phyloP scores from a whole-genome alignment of 2,329 filamentous ascomycete species.

The Didymellaceae sp. region DNA sequence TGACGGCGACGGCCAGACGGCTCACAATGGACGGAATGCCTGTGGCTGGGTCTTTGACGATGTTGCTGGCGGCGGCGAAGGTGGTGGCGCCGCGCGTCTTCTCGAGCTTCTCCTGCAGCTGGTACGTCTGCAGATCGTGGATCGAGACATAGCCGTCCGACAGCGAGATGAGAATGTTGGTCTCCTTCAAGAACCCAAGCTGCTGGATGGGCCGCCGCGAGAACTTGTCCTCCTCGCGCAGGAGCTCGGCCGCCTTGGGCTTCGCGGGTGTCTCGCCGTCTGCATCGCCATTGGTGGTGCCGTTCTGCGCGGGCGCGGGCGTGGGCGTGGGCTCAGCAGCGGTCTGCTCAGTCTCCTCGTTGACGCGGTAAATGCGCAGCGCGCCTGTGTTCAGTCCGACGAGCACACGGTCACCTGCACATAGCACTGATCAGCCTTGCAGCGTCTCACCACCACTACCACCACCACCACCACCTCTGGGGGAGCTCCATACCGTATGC shows the following conservation, averaged over 20 bases:
- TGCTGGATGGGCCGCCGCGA: slow-evolving; percentile 89
- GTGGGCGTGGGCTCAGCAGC: slow-evolving; percentile 27
- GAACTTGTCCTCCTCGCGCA: slow-evolving; percentile 94
- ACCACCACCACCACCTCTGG: no score
- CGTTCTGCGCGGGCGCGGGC: slow-evolving; percentile 36
- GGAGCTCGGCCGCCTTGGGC: slow-evolving; percentile 71
- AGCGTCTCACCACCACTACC: no score
- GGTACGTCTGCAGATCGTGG: slow-evolving; percentile 85
- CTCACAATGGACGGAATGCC: slow-evolving; percentile 94
- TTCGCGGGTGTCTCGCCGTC: slow-evolving; percentile 42
- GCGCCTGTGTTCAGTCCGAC: slow-evolving; percentile 90
- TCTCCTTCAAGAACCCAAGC: slow-evolving; percentile 93
- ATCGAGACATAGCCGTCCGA: slow-evolving; percentile 90
- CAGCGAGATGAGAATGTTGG: slow-evolving; percentile 86
- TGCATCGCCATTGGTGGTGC: slow-evolving; percentile 24
- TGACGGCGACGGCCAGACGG: slow-evolving; percentile 87
- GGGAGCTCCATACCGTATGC: slow-evolving; percentile 71
- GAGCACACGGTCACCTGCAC: slow-evolving; percentile 80
- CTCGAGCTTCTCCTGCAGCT: slow-evolving; percentile 77
- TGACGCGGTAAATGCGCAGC: slow-evolving; percentile 89
- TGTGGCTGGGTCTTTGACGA: slow-evolving; percentile 85
- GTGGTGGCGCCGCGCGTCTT: slow-evolving; percentile 87
- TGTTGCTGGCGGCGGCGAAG: slow-evolving; percentile 94
- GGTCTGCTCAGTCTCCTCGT: slow-evolving; percentile 63
- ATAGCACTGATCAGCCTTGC: slow-evolving; percentile 24